Evolutionary conservation across 306 rosid species (phyloP).

Genomic region (Fragaria iinumae): DNA sequence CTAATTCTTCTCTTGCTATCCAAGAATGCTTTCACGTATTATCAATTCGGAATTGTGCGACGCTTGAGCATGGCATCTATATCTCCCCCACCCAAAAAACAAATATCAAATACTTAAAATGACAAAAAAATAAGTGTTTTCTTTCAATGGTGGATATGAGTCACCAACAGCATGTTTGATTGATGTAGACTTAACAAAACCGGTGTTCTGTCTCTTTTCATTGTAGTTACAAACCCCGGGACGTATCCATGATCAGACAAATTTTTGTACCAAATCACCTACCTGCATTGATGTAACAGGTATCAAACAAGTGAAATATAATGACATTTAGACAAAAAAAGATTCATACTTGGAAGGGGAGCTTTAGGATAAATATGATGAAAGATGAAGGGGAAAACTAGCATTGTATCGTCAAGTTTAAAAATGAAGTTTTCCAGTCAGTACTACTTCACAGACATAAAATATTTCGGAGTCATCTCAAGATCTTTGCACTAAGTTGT

Average conservation of each 20-base stretch:
- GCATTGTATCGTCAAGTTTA: background rate
- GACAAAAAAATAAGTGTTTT: background rate
- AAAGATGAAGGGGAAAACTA: background rate
- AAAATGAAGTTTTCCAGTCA: background rate
- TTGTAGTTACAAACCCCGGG: background rate
- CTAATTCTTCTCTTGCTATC: background rate
- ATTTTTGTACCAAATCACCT: background rate
- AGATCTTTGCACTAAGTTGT: background rate
- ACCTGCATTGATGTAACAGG: slow-evolving; percentile 15
- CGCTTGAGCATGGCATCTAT: background rate
- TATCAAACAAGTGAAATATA: slow-evolving; percentile 2
- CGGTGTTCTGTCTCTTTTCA: background rate
- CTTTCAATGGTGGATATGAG: background rate
- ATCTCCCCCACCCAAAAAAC: background rate
- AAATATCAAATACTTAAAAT: background rate
- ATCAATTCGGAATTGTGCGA: background rate
- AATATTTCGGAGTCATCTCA: background rate
- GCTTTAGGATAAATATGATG: background rate
- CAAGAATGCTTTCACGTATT: background rate
- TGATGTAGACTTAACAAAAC: background rate
- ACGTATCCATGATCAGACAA: background rate
- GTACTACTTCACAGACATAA: background rate
- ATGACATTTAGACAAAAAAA: background rate
- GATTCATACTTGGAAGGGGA: background rate
- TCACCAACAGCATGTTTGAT: slow-evolving; percentile 7